Evolutionary conservation across 192 early-diverging fungal species (phyloP).

Genomic region (Umbelopsis ramanniana): DNA sequence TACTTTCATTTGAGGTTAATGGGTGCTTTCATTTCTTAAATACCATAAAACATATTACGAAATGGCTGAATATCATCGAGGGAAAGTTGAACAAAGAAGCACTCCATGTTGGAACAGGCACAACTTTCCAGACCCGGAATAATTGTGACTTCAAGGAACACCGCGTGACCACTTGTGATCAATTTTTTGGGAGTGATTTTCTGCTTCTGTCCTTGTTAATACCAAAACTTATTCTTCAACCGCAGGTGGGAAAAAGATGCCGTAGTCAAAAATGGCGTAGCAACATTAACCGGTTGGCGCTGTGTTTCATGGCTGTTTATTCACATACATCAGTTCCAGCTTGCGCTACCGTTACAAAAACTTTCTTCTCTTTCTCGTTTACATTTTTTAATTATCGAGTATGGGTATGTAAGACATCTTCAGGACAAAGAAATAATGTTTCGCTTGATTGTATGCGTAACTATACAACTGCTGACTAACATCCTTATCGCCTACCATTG

Average conservation of each 20-base stretch:
- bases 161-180: constrained; percentile 1
- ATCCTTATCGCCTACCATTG: not conserved
- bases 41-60: too few relatives aligned
- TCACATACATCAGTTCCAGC: not conserved
- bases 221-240: not conserved
- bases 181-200: not conserved
- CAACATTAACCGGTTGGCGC: constrained; percentile 3
- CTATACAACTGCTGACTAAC: not conserved
- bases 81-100: too few relatives aligned
- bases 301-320: not conserved
- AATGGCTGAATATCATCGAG: too few relatives aligned
- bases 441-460: not conserved
- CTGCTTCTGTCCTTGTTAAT: not conserved
- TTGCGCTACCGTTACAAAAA: not conserved
- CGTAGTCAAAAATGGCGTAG: constrained; percentile 13
- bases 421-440: not conserved
- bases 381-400: not conserved
- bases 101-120: too few relatives aligned
- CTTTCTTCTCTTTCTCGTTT: constrained; percentile 8
- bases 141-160: not conserved
- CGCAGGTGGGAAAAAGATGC: constrained; percentile 13
- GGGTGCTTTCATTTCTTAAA: too few relatives aligned
- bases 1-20: too few relatives aligned
- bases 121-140: too few relatives aligned
- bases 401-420: not conserved